Evolutionary conservation across 208 protist genomes (phyloP), one percentile per base, ranked within the genome.

Genomic region (Naegleria lovaniensis): DNA sequence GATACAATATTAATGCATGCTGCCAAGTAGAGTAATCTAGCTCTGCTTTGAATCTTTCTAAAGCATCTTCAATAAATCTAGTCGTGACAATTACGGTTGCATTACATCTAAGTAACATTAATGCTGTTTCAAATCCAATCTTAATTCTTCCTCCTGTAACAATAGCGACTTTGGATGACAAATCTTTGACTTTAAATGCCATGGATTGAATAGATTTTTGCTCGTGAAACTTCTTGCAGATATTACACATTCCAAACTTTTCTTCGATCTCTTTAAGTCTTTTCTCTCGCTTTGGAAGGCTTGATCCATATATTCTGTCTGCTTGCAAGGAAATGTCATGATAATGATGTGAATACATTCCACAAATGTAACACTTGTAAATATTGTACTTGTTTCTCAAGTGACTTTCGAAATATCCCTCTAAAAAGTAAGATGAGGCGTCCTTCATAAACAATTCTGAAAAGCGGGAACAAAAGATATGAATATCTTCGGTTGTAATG

Each of bases 41-140:
- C 88, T 93, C 85, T 87, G 91, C 2, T 48, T 36, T 5, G 33
- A 29, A 91, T 43, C 22, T 85, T 7, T 75, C 29, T 51, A 48
- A n/a, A 9, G 84, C 75, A 89, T 40, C 36, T 79, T 75, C 25
- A 25, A 40, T 1, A 84, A 98, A 99, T 51, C 98, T 95, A 0
- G 97, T 97, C 6, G 96, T 97, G 38, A 95, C 97, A 36, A 98
- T 93, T 39, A 98, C 90, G 38, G 90, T 94, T 51, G 95, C 95
- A 36, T 96, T 96, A 88, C 95, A 95, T 15, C 96, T 94, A 43
- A 98, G 93, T 83, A 98, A 92, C 39, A 95, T 96, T n/a, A 98
- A 91, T 38, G 95, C 93, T 94, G 97, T 97, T 6, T 96, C 95
- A 91, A 96, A 97, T n/a, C 97, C 97, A 93, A 98, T 98, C 91